A percentile compares a stretch with the other conserved stretches of the same genome.
These are phyloP conservation scores for Pseudoscleropodium purum DNA, from an alignment of 225 moss, liverwort and hornwort genomes.

Conservation along the genomic window DNA sequence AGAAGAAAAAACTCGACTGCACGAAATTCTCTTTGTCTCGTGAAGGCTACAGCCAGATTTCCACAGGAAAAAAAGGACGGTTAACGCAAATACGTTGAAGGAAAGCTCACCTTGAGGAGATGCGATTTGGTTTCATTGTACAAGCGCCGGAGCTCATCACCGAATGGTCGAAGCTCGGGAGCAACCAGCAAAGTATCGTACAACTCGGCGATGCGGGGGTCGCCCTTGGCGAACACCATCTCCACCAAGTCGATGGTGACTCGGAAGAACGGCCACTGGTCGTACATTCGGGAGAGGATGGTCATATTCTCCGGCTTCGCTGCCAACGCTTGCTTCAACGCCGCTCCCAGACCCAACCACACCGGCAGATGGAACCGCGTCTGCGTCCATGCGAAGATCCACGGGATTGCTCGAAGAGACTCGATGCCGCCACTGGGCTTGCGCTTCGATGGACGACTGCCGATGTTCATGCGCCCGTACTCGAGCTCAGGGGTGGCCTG, in stretches of 20 bases:
- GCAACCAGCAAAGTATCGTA: conserved; percentile 49
- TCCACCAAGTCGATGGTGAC: conserved; percentile 57
- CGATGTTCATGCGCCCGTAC: conserved; percentile 61
- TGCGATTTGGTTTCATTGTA: conserved; percentile 34
- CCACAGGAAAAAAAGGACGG: neutral
- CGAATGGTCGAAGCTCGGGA: conserved; percentile 28
- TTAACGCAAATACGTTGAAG: neutral
- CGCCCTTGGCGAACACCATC: conserved; percentile 64
- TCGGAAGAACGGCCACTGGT: conserved; percentile 62
- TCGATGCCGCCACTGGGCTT: conserved; percentile 49
- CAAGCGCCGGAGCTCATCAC: conserved; percentile 28
- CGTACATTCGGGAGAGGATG: conserved; percentile 45
- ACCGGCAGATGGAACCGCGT: conserved; percentile 58
- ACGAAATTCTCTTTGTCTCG: neutral
- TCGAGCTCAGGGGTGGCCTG: conserved; percentile 57
- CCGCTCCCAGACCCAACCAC: conserved; percentile 48
- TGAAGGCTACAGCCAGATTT: neutral
- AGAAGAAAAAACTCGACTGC: neutral
- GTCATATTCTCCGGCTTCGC: conserved; percentile 16
- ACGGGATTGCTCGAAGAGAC: conserved; percentile 53
- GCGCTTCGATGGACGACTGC: conserved; percentile 52
- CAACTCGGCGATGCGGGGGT: conserved; percentile 47
- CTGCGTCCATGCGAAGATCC: conserved; percentile 64
- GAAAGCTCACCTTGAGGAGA: conserved; percentile 23
- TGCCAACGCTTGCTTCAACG: conserved; percentile 29